Base-by-base conservation (phyloP, 2,329 filamentous ascomycete genomes). In the Aspergillus hortae region DNA sequence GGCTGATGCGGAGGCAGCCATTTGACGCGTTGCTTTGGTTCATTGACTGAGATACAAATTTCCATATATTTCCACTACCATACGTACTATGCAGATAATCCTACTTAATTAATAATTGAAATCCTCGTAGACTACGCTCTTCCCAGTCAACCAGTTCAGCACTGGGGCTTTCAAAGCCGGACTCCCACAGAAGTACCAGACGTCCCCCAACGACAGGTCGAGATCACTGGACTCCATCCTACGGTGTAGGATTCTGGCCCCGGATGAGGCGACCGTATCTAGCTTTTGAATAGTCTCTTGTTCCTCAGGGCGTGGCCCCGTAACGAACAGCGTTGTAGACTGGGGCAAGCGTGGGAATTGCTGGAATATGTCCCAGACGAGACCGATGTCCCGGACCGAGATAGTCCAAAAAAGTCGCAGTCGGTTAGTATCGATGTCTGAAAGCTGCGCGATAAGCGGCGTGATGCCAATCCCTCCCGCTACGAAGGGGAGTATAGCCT, bases 401-500 rank as follows among this genome's bases (percentile, higher is more conserved):
- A 92, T 59, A 1, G 82, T 85, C 90, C 90, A 95, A 1, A 90
- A 74, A 4, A 94, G 65, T 23, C 62, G 71, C 35, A 94, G 65
- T 3, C 67, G 64, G 1, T 66, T 60, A 4, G 73, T 56, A 52
- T 75, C 67, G 1, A 90, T 64, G 5, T 79, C 69, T 0, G 72
- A 74, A n/a, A 84, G 77, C 60, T 90, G 87, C 0, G 85, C 83
- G n/a, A 95, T 74, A 3, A 94, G 61, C 1, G 90, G 90, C 25
- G 90, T 95, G 55, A 95, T 89, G 0, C 90, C 90, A 6, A 95
- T 88, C 3, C 90, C 90, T 0, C 83, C 89, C 5, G 89, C 89
- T 3, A 95, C 70, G 58, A 92, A 94, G 0, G 75, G 76, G 1
- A 78, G 65, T 1, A 83, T 48, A 1, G 73, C 70, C 32, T 72